Percentiles rank a stretch among this genome's conserved stretches.
Conservation (phyloP, 495 filamentous ascomycete species). For the Aspergillus cavernicola region DNA sequence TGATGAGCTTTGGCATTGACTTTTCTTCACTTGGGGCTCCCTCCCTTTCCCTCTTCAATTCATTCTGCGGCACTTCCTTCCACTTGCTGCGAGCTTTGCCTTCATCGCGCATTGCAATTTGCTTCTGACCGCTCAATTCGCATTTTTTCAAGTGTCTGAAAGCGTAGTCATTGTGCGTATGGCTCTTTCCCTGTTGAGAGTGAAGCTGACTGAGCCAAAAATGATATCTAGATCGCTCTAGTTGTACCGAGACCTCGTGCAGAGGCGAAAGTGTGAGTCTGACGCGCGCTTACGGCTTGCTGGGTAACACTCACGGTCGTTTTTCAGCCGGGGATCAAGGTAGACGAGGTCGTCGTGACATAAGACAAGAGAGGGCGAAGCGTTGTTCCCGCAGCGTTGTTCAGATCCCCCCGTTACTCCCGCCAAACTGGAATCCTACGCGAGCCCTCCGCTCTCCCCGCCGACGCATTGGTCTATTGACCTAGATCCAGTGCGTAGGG, state of each 20-base stretch:
- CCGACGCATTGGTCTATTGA: constrained; percentile 50
- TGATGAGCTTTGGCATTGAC: not conserved
- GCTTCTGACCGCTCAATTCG: not conserved
- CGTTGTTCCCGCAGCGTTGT: not conserved
- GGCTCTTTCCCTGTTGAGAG: not conserved
- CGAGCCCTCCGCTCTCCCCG: constrained; percentile 55
- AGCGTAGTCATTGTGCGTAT: not conserved
- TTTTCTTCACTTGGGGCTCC: too few relatives aligned
- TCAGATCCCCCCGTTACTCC: not conserved
- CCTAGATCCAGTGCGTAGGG: constrained; percentile 40
- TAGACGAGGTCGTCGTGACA: not conserved
- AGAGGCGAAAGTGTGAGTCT: constrained; percentile 15
- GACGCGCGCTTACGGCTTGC: constrained; percentile 16
- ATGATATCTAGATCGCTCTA: constrained; percentile 13
- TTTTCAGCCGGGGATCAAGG: constrained; percentile 3
- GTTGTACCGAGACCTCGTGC: constrained; percentile 14
- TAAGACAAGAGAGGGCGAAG: not conserved
- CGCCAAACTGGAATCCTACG: constrained; percentile 60
- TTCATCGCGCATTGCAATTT: not conserved
- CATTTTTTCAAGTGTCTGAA: not conserved
- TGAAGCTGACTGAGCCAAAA: constrained; percentile 7
- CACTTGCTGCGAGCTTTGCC: too few relatives aligned
- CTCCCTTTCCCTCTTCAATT: not conserved
- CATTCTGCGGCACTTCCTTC: too few relatives aligned
- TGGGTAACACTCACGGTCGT: constrained; percentile 9